Percentiles rank a stretch among this genome's conserved stretches.
Conservation (phyloP, 257 asterid species). For the Anisodus tanguticus region DNA sequence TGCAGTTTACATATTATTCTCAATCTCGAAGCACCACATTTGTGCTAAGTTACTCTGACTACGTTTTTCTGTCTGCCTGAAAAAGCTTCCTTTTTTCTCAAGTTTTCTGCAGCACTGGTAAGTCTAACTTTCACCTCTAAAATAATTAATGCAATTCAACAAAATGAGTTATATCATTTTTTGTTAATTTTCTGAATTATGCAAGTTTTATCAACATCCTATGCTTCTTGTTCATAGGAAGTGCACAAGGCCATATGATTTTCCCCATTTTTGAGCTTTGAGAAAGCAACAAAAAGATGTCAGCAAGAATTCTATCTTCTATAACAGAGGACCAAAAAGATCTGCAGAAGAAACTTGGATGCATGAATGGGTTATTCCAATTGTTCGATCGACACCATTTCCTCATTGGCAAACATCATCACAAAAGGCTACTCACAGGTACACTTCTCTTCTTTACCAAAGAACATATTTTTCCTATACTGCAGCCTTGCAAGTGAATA, state of each 20-base stretch:
- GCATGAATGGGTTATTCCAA: constrained; percentile 94
- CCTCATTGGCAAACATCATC: constrained; percentile 54
- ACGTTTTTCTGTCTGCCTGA: constrained; percentile 37
- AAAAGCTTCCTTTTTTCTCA: constrained; percentile 36
- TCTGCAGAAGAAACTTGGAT: constrained; percentile 80
- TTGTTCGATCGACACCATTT: constrained; percentile 80
- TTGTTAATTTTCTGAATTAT: neutral
- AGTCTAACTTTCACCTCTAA: constrained; percentile 45
- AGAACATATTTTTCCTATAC: neutral
- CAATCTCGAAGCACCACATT: constrained; percentile 30
- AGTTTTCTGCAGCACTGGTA: constrained; percentile 51
- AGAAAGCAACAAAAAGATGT: constrained; percentile 45
- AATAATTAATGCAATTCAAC: neutral
- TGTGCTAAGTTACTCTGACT: constrained; percentile 39
- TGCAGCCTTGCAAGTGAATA: neutral
- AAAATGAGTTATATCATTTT: neutral
- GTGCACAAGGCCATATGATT: constrained; percentile 7
- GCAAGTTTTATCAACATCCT: neutral
- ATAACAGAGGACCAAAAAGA: constrained; percentile 53
- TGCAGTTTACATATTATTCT: constrained; percentile 32
- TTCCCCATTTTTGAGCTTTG: constrained; percentile 27
- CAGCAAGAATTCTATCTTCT: constrained; percentile 56
- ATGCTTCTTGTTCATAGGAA: constrained; percentile 22
- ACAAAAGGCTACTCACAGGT: constrained; percentile 77
- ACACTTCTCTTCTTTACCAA: neutral